Conservation (phyloP, 352 stramenopile genomes). For the Phytopythium aichiense region DNA sequence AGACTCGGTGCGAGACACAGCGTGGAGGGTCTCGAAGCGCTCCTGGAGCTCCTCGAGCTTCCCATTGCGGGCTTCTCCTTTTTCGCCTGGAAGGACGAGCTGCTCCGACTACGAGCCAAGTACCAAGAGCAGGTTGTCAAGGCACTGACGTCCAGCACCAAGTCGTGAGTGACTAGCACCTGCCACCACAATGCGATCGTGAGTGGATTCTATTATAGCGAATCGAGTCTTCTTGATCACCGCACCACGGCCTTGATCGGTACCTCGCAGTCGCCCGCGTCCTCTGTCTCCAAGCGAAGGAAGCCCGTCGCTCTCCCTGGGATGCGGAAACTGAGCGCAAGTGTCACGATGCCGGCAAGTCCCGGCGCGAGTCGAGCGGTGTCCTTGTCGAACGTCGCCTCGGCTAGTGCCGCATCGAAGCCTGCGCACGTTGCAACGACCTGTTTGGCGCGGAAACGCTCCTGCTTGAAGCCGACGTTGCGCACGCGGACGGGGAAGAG, state of each 20-base stretch:
- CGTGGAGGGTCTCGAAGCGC: conserved; percentile 23
- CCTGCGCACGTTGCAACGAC: conserved; percentile 35
- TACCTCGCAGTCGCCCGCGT: conserved; percentile 38
- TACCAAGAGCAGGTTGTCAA: conserved; percentile 38
- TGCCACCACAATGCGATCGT: background rate
- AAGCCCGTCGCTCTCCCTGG: conserved; percentile 36
- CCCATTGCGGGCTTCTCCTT: conserved; percentile 53
- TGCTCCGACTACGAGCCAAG: conserved; percentile 41
- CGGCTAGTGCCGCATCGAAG: conserved; percentile 34
- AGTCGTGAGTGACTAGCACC: background rate
- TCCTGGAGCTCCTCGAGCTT: conserved; percentile 26
- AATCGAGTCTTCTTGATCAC: conserved; percentile 10
- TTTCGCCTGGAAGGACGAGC: conserved; percentile 24
- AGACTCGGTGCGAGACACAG: conserved; percentile 21
- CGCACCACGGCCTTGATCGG: conserved; percentile 48
- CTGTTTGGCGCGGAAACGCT: conserved; percentile 64
- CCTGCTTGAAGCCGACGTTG: conserved; percentile 61
- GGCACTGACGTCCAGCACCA: conserved; percentile 11
- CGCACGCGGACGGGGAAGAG: conserved; percentile 60
- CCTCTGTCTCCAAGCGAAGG: conserved; percentile 52
- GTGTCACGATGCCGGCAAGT: conserved; percentile 52
- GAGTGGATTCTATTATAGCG: background rate
- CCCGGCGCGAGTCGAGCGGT: conserved; percentile 47
- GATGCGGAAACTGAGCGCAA: conserved; percentile 59
- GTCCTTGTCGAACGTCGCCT: conserved; percentile 59